These are phyloP conservation scores for Lactifluus hygrophoroides DNA, from an alignment of 768 basidiomycete species.

Conservation along the genomic window DNA sequence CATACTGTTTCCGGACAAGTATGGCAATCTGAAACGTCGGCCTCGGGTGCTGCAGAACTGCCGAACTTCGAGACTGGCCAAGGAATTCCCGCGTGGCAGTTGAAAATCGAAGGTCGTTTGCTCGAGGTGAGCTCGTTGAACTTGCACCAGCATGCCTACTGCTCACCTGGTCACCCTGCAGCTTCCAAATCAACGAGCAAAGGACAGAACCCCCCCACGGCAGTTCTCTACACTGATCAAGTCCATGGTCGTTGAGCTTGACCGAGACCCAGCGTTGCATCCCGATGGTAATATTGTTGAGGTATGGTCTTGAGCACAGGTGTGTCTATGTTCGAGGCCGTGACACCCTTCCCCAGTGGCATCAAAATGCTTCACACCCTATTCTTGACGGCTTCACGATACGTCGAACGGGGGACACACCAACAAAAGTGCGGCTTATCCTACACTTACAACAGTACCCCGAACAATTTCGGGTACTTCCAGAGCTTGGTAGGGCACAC, in stretches of 20 bases:
- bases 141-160: background rate
- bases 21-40: constrained; percentile 58
- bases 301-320: constrained; percentile 36
- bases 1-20: constrained; percentile 79
- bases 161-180: constrained; percentile 23
- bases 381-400: constrained; percentile 82
- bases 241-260: constrained; percentile 77
- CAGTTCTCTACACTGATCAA: constrained; percentile 86
- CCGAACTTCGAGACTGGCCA: constrained; percentile 75
- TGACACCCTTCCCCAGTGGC: constrained; percentile 42
- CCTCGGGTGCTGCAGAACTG: constrained; percentile 32
- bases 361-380: constrained; percentile 47
- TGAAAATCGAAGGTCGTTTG: constrained; percentile 81
- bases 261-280: constrained; percentile 72
- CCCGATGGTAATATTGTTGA: constrained; percentile 86
- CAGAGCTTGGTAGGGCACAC: constrained; percentile 53
- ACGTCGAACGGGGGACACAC: constrained; percentile 68
- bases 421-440: constrained; percentile 73
- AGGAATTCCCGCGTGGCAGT: constrained; percentile 81
- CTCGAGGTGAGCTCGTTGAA: constrained; percentile 51
- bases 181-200: constrained; percentile 52
- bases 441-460: constrained; percentile 82
- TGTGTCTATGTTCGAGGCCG: background rate
- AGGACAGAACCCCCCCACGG: constrained; percentile 52
- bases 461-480: constrained; percentile 72